These are phyloP conservation scores for Fusarium sp. DNA, from an alignment of 2,329 filamentous ascomycete species.

Conservation along the genomic window DNA sequence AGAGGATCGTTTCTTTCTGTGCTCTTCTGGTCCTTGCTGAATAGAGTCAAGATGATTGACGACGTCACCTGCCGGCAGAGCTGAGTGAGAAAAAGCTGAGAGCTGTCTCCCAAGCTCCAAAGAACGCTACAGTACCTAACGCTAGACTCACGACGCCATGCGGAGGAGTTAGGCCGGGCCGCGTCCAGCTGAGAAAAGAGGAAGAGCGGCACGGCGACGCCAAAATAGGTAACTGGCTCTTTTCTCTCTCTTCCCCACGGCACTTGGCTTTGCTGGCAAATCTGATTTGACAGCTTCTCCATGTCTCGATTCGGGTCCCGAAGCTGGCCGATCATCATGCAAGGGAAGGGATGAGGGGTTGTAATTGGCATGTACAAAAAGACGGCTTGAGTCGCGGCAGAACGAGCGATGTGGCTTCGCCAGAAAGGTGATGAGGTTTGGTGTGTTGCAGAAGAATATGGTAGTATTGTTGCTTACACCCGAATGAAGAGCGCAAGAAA, in stretches of 20 bases:
- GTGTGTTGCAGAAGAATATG: not conserved
- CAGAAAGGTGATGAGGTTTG: not conserved
- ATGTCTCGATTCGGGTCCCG: conserved; percentile 20
- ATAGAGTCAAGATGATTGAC: conserved; percentile 7
- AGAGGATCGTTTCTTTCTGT: conserved; percentile 12
- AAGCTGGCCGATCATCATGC: conserved; percentile 31
- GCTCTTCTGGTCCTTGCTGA: not conserved
- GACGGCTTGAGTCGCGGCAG: not conserved
- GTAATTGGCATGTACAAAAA: conserved; percentile 13
- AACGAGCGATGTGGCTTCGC: not conserved
- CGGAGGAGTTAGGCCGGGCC: not conserved
- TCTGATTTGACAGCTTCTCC: conserved; percentile 27
- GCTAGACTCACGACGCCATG: not conserved
- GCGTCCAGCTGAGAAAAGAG: conserved; percentile 14
- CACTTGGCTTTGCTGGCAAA: not conserved
- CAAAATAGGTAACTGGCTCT: conserved; percentile 1
- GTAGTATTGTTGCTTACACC: not conserved
- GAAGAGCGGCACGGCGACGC: not conserved
- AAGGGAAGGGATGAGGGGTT: conserved; percentile 28
- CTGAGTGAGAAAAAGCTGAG: not conserved
- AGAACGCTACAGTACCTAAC: not conserved
- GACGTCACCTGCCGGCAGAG: conserved; percentile 30
- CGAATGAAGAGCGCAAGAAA: not conserved
- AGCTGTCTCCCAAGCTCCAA: not conserved
- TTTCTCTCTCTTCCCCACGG: not conserved